phyloP scores from a whole-genome alignment of 345 rosid species.

The Ailanthus altissimus region DNA sequence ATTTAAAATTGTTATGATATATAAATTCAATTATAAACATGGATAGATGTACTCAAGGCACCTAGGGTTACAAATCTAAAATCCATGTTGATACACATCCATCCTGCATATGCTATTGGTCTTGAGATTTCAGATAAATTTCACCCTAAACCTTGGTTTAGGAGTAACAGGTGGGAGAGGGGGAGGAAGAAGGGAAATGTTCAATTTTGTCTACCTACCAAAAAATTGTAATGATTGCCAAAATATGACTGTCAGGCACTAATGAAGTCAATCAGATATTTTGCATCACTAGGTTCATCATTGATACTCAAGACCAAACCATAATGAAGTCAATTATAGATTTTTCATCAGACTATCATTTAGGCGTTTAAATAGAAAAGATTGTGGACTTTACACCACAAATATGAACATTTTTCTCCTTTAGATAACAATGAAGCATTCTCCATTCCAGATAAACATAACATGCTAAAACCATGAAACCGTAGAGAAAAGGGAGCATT shows the following conservation, averaged over 20 bases:
- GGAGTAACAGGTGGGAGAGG: not conserved
- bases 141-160: not conserved
- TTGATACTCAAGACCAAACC: not conserved
- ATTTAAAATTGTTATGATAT: not conserved
- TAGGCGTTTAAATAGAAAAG: not conserved
- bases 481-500: conserved; percentile 9
- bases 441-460: not conserved
- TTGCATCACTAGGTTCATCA: not conserved
- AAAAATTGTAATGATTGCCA: not conserved
- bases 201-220: not conserved
- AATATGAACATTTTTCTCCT: not conserved
- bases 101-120: not conserved
- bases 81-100: not conserved
- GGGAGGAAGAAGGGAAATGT: not conserved
- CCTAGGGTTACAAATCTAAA: not conserved
- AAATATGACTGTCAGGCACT: not conserved
- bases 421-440: not conserved
- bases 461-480: conserved; percentile 13
- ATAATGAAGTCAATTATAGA: not conserved
- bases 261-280: not conserved
- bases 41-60: not conserved
- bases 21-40: not conserved
- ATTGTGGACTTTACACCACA: not conserved
- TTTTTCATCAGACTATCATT: not conserved
- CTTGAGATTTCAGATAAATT: not conserved